Evolutionary conservation across 345 rosid species (phyloP).

Genomic region (Firmiana major): DNA sequence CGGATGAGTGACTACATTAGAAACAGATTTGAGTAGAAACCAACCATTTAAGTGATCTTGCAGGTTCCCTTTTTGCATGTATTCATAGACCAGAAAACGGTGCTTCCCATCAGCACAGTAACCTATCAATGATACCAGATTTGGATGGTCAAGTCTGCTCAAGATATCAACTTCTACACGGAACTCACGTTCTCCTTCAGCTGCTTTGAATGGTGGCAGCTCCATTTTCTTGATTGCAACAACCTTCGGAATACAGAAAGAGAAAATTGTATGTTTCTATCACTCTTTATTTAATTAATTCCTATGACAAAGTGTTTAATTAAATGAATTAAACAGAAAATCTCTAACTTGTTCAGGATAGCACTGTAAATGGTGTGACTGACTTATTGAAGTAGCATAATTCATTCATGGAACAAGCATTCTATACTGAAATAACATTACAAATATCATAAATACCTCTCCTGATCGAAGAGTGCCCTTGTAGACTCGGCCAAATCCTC

Average conservation of each 20-base stretch:
- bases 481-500: constrained; percentile 92
- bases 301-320: neutral
- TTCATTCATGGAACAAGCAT: neutral
- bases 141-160: constrained; percentile 91
- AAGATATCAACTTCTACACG: constrained; percentile 93
- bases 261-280: neutral
- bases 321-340: neutral
- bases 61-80: constrained; percentile 88
- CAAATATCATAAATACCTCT: constrained; percentile 45
- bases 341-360: constrained; percentile 1
- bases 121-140: constrained; percentile 84
- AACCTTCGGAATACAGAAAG: constrained; percentile 45
- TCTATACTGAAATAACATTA: neutral
- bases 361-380: neutral
- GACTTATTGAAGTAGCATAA: neutral
- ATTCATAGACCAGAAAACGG: constrained; percentile 88
- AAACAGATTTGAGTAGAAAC: constrained; percentile 20
- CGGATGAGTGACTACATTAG: neutral
- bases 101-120: constrained; percentile 93
- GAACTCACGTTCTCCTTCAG: constrained; percentile 92
- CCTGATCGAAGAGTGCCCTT: constrained; percentile 75
- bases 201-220: constrained; percentile 71
- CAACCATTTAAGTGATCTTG: constrained; percentile 90
- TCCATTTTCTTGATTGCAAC: constrained; percentile 99
- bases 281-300: neutral